Evolutionary conservation across 257 asterid species (phyloP).

Genomic region (Penstemon davidsonii): DNA sequence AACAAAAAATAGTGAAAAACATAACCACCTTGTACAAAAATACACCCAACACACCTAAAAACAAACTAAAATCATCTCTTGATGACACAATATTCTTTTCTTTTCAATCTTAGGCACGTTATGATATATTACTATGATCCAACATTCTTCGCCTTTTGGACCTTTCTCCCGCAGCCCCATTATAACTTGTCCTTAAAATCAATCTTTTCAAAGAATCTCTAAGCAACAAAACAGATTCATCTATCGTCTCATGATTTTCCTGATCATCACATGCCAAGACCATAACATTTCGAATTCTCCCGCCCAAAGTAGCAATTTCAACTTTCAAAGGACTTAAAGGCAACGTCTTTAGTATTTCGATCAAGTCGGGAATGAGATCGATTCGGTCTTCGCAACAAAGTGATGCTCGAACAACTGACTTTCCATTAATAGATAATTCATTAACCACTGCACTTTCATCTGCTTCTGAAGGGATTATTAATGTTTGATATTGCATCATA

Average conservation of each 20-base stretch:
- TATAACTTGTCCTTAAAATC: conserved; percentile 35
- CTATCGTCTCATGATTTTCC: conserved; percentile 31
- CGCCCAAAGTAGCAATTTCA: conserved; percentile 65
- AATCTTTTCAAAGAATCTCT: conserved; percentile 51
- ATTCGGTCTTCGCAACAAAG: conserved; percentile 67
- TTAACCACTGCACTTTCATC: conserved; percentile 49
- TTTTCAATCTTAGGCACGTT: not conserved
- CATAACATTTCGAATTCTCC: conserved; percentile 55
- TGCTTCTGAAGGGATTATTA: conserved; percentile 41
- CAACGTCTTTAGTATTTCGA: conserved; percentile 48
- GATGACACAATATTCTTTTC: not conserved
- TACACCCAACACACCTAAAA: not conserved
- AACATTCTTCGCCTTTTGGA: conserved; percentile 50
- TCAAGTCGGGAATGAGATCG: conserved; percentile 57
- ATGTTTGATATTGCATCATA: conserved; percentile 37
- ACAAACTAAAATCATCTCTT: not conserved
- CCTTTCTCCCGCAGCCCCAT: conserved; percentile 33
- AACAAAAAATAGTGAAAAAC: not conserved
- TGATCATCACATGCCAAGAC: conserved; percentile 40
- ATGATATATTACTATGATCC: conserved; percentile 26
- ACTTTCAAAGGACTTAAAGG: conserved; percentile 49
- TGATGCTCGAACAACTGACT: conserved; percentile 48
- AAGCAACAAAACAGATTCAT: conserved; percentile 39
- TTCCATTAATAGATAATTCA: conserved; percentile 37
- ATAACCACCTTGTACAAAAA: not conserved